Evolutionary conservation across 345 rosid genomes (phyloP).

Genomic region (Aquilaria sinensis): DNA sequence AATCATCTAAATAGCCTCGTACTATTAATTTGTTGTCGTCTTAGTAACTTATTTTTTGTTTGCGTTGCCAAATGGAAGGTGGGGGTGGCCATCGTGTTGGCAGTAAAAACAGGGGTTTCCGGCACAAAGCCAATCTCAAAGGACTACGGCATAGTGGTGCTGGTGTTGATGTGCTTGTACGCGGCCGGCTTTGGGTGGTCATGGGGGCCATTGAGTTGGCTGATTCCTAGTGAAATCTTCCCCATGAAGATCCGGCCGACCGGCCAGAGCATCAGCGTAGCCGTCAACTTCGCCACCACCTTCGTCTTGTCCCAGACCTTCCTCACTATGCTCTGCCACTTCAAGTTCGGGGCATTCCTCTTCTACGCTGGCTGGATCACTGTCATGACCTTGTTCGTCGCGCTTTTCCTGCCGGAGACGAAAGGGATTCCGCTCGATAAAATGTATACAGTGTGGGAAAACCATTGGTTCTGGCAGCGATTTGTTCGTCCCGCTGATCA

Average conservation of each 20-base stretch:
- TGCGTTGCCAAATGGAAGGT: conserved; percentile 9
- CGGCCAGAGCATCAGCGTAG: conserved; percentile 56
- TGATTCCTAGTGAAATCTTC: conserved; percentile 64
- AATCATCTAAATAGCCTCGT: too few species aligned
- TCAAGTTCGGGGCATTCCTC: conserved; percentile 49
- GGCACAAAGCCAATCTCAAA: conserved; percentile 35
- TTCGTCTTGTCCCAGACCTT: conserved; percentile 54
- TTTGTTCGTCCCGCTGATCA: conserved; percentile 16
- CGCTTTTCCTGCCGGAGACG: conserved; percentile 55
- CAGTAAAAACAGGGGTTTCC: conserved; percentile 30
- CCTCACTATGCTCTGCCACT: conserved; percentile 57
- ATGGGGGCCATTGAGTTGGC: conserved; percentile 64
- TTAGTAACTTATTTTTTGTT: not conserved
- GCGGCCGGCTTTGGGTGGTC: conserved; percentile 74
- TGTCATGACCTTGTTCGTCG: conserved; percentile 43
- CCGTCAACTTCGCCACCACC: conserved; percentile 39
- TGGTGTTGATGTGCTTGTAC: conserved; percentile 46
- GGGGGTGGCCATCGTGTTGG: conserved; percentile 33
- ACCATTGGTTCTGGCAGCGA: conserved; percentile 61
- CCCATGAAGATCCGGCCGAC: conserved; percentile 57
- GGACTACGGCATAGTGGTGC: conserved; percentile 32
- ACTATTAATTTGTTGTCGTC: not conserved
- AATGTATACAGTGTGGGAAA: conserved; percentile 50
- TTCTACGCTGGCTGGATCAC: conserved; percentile 60
- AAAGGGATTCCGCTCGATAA: conserved; percentile 55